Evolutionary conservation across 495 filamentous ascomycete genomes (phyloP).

Genomic region (Xylaria acuta): DNA sequence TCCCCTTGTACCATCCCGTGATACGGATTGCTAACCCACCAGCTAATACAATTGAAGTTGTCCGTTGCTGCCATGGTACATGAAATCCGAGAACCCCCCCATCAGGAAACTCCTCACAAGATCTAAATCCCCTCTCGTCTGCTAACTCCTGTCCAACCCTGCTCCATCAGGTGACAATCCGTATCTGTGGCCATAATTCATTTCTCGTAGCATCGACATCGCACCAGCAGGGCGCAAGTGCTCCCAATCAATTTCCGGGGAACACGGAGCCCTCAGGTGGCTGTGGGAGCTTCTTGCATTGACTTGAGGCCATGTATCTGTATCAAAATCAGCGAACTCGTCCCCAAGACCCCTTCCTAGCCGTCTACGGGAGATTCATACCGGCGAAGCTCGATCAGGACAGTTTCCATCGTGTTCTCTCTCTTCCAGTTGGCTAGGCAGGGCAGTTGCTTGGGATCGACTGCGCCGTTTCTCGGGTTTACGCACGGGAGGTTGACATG

Average conservation of each 20-base stretch:
- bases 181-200: conserved; percentile 6
- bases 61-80: neutral
- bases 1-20: neutral
- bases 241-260: conserved; percentile 31
- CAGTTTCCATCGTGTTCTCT: conserved; percentile 90
- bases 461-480: conserved; percentile 76
- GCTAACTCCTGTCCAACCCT: neutral
- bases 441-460: conserved; percentile 81
- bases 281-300: conserved; percentile 94
- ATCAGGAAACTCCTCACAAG: neutral
- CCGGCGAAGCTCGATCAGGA: conserved; percentile 87
- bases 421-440: conserved; percentile 89
- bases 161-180: neutral
- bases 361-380: conserved; percentile 42
- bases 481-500: conserved; percentile 96
- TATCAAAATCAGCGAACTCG: neutral
- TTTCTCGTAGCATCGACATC: conserved; percentile 14
- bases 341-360: conserved; percentile 20
- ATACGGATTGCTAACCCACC: neutral
- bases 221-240: neutral
- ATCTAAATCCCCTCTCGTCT: neutral
- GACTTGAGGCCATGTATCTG: conserved; percentile 93
- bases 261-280: conserved; percentile 88
- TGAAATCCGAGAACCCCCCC: neutral
- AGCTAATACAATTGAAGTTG: neutral